These are phyloP conservation scores for Leccinum longicurvipes DNA, from an alignment of 768 basidiomycete species.

Conservation along the genomic window DNA sequence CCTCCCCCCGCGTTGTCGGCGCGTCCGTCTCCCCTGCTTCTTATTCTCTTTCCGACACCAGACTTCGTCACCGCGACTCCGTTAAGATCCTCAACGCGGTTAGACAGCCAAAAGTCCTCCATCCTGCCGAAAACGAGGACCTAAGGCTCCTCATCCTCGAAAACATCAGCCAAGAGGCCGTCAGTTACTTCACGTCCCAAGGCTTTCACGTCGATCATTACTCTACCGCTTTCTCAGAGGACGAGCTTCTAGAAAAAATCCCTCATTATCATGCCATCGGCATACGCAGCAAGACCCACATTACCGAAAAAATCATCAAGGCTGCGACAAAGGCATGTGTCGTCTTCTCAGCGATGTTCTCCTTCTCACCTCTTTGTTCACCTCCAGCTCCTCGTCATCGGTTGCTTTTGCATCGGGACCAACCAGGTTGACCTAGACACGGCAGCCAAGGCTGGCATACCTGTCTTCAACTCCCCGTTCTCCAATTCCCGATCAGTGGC, in stretches of 20 bases:
- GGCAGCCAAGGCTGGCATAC: slow-evolving; percentile 84
- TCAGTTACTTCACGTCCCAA: slow-evolving; percentile 69
- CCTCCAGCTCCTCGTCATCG: slow-evolving; percentile 84
- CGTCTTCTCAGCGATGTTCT: background rate
- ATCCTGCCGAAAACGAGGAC: slow-evolving; percentile 78
- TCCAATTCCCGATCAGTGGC: slow-evolving; percentile 99
- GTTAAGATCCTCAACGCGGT: slow-evolving; percentile 34
- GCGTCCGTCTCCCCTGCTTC: slow-evolving; percentile 54
- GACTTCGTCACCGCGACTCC: slow-evolving; percentile 38
- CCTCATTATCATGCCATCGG: slow-evolving; percentile 90
- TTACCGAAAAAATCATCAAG: slow-evolving; percentile 85
- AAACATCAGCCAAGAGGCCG: slow-evolving; percentile 92
- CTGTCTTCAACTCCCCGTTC: slow-evolving; percentile 99
- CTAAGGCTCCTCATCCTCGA: slow-evolving; percentile 85
- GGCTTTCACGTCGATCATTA: slow-evolving; percentile 93
- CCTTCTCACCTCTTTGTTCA: background rate
- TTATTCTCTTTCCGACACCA: slow-evolving; percentile 41
- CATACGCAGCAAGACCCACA: slow-evolving; percentile 96
- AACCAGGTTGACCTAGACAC: slow-evolving; percentile 93
- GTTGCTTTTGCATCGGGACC: slow-evolving; percentile 99
- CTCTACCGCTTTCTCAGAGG: slow-evolving; percentile 84
- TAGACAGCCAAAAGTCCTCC: slow-evolving; percentile 66
- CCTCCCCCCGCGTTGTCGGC: slow-evolving; percentile 35
- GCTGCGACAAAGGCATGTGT: slow-evolving; percentile 75
- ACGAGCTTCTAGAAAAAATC: slow-evolving; percentile 84